Percentiles rank a stretch among this genome's conserved stretches.
These are phyloP conservation scores for Nannizzia gypsea DNA, from an alignment of 2,329 filamentous ascomycete species.

Conservation along the genomic window DNA sequence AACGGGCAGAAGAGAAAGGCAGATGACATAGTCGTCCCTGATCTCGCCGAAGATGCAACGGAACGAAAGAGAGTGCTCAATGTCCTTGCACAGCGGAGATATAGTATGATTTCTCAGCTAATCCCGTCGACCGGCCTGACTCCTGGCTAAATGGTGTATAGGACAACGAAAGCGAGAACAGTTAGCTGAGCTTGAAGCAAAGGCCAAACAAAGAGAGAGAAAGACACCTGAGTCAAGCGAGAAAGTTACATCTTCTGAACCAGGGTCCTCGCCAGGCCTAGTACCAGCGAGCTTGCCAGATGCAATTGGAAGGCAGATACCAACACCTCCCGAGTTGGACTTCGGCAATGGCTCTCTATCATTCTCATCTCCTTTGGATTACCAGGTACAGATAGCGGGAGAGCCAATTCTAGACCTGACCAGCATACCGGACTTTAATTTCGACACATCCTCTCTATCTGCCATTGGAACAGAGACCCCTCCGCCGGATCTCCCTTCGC, in stretches of 20 bases:
- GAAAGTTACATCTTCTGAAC: background rate
- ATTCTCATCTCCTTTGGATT: background rate
- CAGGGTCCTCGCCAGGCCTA: background rate
- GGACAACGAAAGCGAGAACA: conserved; percentile 20
- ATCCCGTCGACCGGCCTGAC: background rate
- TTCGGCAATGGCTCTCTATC: background rate
- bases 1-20: conserved; percentile 15
- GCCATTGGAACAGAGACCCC: background rate
- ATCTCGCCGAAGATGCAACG: conserved; percentile 40
- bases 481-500: background rate
- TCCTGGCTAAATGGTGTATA: conserved; percentile 2
- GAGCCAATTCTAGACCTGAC: conserved; percentile 5
- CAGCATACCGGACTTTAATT: background rate
- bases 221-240: background rate
- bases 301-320: background rate
- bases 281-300: background rate
- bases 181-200: conserved; percentile 19
- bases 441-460: background rate
- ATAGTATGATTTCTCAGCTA: conserved; percentile 28
- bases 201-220: conserved; percentile 8
- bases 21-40: conserved; percentile 31
- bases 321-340: conserved; percentile 4
- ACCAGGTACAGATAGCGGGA: background rate
- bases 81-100: conserved; percentile 43
- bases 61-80: conserved; percentile 45